Conservation (phyloP, 176 grass and related monocot genomes). For the Avena sativa region DNA sequence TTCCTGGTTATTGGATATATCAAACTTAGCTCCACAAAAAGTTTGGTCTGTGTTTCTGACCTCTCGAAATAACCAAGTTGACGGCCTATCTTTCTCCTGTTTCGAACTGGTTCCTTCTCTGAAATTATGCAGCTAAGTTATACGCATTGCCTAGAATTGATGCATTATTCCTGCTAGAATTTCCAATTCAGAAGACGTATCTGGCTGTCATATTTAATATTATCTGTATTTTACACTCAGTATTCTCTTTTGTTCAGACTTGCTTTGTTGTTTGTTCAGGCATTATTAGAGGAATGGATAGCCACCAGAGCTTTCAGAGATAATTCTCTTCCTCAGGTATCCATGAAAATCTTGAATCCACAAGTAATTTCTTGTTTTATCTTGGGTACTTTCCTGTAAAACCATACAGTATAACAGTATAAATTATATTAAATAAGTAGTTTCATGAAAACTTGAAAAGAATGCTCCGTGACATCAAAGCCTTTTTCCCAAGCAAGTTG, state of each 20-base stretch:
- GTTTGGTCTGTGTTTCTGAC: not conserved
- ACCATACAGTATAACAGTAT: not conserved
- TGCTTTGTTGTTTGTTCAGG: slow-evolving; percentile 62
- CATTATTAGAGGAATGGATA: slow-evolving; percentile 98
- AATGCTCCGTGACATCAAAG: not conserved
- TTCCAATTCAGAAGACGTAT: not conserved
- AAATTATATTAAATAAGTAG: slow-evolving; percentile 3
- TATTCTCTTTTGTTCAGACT: slow-evolving; percentile 35
- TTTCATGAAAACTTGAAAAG: not conserved
- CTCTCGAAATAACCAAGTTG: slow-evolving; percentile 16
- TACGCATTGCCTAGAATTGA: not conserved
- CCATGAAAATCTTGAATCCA: slow-evolving; percentile 12
- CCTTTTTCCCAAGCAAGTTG: too few relatives aligned
- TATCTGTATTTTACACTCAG: not conserved
- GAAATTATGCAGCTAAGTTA: slow-evolving; percentile 26
- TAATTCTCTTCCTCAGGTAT: slow-evolving; percentile 82
- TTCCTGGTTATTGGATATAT: not conserved
- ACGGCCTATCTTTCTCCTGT: not conserved
- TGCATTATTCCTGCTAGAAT: not conserved
- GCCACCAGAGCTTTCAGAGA: slow-evolving; percentile 79
- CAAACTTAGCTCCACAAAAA: too few relatives aligned
- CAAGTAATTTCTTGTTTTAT: slow-evolving; percentile 18
- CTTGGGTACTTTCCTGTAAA: not conserved
- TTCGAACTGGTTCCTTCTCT: slow-evolving; percentile 5
- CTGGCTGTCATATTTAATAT: not conserved